Evolutionary conservation across 1,139 yeast genomes (phyloP), one percentile per base, ranked within the genome.

Genomic region (Schwanniomyces etchellsii): DNA sequence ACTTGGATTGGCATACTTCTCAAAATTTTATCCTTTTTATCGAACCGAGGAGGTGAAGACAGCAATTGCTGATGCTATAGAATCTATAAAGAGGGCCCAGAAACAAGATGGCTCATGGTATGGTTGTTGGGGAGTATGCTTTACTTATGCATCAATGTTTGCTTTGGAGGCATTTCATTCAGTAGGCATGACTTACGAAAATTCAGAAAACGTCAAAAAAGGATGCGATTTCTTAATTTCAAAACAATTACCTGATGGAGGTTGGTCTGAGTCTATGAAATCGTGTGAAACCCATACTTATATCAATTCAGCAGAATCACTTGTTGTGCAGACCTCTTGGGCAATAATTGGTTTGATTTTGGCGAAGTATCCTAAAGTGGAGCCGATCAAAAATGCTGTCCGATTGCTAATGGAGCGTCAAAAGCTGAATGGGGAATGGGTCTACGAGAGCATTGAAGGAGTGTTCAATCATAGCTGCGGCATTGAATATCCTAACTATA

Each of bases 81-180:
- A 70, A 3, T 93, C 81, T 47, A 85, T 93, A 28, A 72, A 73
- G 31, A 54, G 63, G 4, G 72, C 73, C 2, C 98, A 93, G 55
- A 64, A 69, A 27, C 49, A 52, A 0, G 96, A 91, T 52, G 99
- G 99, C 0, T 80, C 95, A 6, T 93, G 98, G 97, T 93, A 89
- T 52, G 99, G 99, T 1, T 80, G 89, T 26, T 93, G 99, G 99
- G 99, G 98, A 26, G 81, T 93, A 7, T 93, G 99, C 50, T 88
- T 73, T 51, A 85, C 96, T 0, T 93, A 93, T 57, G 97, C 98
- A 0, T 83, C 91, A 2, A 93, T 93, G 98, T 93, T 93, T 72
- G 98, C 99, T 0, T 59, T 91, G 20, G 99, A 93, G 47, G 97
- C 98, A 0, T 65, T 91, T 31, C 64, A 75, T 24, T 74, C 93